Evolutionary conservation across 345 rosid genomes (phyloP), one percentile per base, ranked within the genome.

Genomic region (Pugionium dolabratum): DNA sequence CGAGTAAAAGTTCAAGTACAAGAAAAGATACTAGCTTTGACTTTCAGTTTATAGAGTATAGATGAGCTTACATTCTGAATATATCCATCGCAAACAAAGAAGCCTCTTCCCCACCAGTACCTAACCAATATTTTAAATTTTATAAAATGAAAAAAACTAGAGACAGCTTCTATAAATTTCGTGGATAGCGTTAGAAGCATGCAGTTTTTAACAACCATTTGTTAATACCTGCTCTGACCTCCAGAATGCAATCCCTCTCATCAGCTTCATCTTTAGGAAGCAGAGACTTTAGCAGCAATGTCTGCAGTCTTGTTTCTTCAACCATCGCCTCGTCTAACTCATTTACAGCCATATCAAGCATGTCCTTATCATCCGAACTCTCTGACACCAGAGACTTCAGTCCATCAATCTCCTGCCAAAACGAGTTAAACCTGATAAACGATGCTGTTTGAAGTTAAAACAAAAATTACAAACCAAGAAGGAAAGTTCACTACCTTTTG

Each of bases 191-290:
- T 5, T 26, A 35, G 25, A 36, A 44, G 46, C 9, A 7, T 7
- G 9, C 3, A 36, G 8, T 37, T 48, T 31, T 28, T 7, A 36
- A 36, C 8, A 48, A 48, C 4, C 50, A 49, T 51, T 25, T 25
- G 46, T 18, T 54, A 4, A 3, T 86, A 91, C 97, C 99, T 81
- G 97, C 96, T 83, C 97, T 85, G 81, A 94, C 99, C 89, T 94
- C 99, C 87, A 90, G 72, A 84, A 94, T 91, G 73, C 90, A 81
- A 78, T 76, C 91, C 81, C 95, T 85, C 81, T 84, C 95, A 75
- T 94, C 96, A n/a, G 97, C 99, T 72, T 91, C 99, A 73, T 94
- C 99, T 72, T 79, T 88, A n/a, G 99, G 97, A 67, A 94, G 93
- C 63, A 91, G 78, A 18, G 85, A 83, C 83, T 80, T 84, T 50